Conservation (phyloP, 1,139 yeast genomes). For the Yamadazyma spencermartinsiae region DNA sequence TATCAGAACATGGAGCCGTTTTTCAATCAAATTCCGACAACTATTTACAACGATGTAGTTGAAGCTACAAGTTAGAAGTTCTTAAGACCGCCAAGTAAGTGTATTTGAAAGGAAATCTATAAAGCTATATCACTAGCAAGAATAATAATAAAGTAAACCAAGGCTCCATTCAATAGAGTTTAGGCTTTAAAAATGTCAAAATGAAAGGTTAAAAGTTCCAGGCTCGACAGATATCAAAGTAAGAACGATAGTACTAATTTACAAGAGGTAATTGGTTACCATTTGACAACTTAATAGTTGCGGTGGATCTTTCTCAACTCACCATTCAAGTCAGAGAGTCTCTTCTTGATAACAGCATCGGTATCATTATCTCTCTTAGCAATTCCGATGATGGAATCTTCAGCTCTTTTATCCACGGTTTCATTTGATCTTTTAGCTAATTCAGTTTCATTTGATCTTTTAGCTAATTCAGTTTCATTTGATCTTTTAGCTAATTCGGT, state of each 20-base stretch:
- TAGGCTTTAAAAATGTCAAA: not conserved
- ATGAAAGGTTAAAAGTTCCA: not conserved
- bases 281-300: conserved; percentile 3
- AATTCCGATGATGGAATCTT: conserved; percentile 6
- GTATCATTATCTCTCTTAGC: conserved; percentile 7
- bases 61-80: no score
- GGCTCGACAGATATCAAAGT: not conserved
- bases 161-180: not conserved
- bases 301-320: conserved; percentile 4
- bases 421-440: not conserved
- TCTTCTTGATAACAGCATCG: conserved; percentile 7
- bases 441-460: conserved; percentile 1
- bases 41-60: no score
- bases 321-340: conserved; percentile 5
- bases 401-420: not conserved
- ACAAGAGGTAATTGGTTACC: not conserved
- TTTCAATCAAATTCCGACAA: no score
- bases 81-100: no score
- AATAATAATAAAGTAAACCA: not conserved
- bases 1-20: no score
- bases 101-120: not conserved
- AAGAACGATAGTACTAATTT: no score
- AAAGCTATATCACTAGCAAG: not conserved
- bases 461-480: conserved; percentile 1
- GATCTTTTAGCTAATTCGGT: not conserved